Percentiles rank a stretch among this genome's conserved stretches.
These are phyloP conservation scores for Ophiosphaerella narmari DNA, from an alignment of 2,329 filamentous ascomycete genomes.

Conservation along the genomic window DNA sequence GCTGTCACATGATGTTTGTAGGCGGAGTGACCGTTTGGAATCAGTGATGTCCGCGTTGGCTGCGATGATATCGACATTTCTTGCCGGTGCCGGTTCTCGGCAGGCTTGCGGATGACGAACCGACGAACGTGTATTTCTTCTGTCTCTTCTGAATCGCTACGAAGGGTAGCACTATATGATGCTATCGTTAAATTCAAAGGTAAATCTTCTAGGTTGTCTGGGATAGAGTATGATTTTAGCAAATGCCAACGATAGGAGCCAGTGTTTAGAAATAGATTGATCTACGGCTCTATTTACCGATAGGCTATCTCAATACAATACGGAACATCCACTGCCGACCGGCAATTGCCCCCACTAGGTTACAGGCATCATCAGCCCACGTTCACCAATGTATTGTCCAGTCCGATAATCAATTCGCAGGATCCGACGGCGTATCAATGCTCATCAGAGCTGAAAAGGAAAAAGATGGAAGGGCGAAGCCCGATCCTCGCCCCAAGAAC, in stretches of 20 bases:
- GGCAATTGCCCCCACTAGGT: slow-evolving; percentile 7
- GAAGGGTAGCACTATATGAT: no score
- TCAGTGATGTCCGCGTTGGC: neutral
- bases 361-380: slow-evolving; percentile 9
- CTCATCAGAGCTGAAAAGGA: neutral
- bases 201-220: no score
- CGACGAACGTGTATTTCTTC: no score
- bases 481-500: neutral
- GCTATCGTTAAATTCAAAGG: no score
- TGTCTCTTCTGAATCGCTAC: no score
- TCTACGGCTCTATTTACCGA: slow-evolving; percentile 13
- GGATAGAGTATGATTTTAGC: no score
- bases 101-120: no score
- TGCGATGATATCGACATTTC: neutral
- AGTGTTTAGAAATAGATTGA: slow-evolving; percentile 3
- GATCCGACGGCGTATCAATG: neutral
- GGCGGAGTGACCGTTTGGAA: neutral
- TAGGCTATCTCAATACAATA: slow-evolving; percentile 6
- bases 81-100: no score
- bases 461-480: neutral
- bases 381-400: neutral
- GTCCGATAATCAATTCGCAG: no score
- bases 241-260: neutral
- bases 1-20: slow-evolving; percentile 22
- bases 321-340: slow-evolving; percentile 11